Evolutionary conservation across 2,329 filamentous ascomycete genomes (phyloP), one percentile per base, ranked within the genome.

Genomic region (Aspergillus awamori): DNA sequence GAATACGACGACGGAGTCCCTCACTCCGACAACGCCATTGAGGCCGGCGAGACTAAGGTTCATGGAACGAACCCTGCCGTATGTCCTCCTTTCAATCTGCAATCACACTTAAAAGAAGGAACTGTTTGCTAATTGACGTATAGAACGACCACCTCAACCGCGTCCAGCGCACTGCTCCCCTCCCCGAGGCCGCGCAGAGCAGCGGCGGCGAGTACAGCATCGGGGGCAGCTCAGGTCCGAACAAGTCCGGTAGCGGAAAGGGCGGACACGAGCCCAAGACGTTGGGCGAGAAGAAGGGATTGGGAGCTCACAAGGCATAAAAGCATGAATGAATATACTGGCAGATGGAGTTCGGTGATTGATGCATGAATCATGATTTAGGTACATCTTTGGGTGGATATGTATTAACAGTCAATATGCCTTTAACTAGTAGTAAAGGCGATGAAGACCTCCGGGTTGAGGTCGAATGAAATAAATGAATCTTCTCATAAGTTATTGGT

Each of bases 11-110:
- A 77, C 66, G 71, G 69, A 54, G n/a, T 74, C 55, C 70, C 70
- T 55, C 76, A 76, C 57, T 72, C 71, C 66, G 75, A 79, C 67
- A 79, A 79, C 69, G 60, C 77, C 49, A 72, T 79, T 39, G 73
- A 75, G 24, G 63, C 66, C 53, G 75, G 72, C 20, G 33, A 68
- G 33, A 74, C 63, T 48, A 74, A 76, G 64, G 70, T 69, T 55
- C 77, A 79, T 65, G 77, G 77, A 33, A 68, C 63, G 30, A 72
- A 71, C 59, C 58, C 67, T n/a, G 69, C 67, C 38, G 75, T 75
- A 69, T 13, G 70, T 66, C 20, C 3, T n/a, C 17, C 26, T 30
- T 38, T 17, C 47, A 22, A 30, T 28, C 26, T 20, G 10, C 36
- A 47, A 8, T 10, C 3, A n/a, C n/a, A n/a, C n/a, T n/a, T n/a